Percentiles rank a stretch among this genome's conserved stretches.
Evolutionary conservation across 768 basidiomycete genomes (phyloP).

Genomic region (Strobilomyces dryophilus): DNA sequence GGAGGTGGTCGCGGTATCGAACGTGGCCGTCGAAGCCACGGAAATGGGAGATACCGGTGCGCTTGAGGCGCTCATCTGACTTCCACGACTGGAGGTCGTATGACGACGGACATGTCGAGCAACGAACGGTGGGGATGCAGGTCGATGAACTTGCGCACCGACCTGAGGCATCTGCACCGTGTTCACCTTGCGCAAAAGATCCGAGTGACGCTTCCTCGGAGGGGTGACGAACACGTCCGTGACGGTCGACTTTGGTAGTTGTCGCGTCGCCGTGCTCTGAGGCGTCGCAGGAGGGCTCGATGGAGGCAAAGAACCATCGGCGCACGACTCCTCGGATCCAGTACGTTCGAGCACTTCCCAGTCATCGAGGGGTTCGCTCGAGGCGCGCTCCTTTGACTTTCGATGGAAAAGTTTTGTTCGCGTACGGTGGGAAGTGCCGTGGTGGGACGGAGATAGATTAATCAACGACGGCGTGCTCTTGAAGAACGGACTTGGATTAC

Average conservation of each 20-base stretch:
- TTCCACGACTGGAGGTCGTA: constrained; percentile 30
- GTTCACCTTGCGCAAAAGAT: constrained; percentile 24
- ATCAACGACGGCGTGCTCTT: constrained; percentile 32
- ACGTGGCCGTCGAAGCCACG: constrained; percentile 25
- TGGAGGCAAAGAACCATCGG: constrained; percentile 20
- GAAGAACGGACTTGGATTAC: constrained; percentile 33
- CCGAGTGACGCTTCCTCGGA: constrained; percentile 5
- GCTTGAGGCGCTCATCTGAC: constrained; percentile 27
- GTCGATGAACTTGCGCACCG: constrained; percentile 15
- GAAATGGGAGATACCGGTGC: constrained; percentile 32
- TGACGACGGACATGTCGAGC: constrained; percentile 31
- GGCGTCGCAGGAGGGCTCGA: constrained; percentile 20
- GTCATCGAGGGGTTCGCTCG: constrained; percentile 31
- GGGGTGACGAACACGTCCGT: constrained; percentile 15
- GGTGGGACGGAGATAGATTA: constrained; percentile 30
- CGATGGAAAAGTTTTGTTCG: constrained; percentile 33
- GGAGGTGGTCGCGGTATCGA: constrained; percentile 19
- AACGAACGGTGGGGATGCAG: constrained; percentile 34
- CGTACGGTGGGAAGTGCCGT: constrained; percentile 27
- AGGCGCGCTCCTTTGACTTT: constrained; percentile 32
- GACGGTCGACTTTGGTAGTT: constrained; percentile 7
- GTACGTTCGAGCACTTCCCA: constrained; percentile 32
- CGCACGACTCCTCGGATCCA: constrained; percentile 24
- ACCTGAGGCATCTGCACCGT: constrained; percentile 22
- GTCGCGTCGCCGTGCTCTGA: constrained; percentile 15